These are phyloP conservation scores for Trichosporon asahii DNA, from an alignment of 1,284 basidiomycete genomes.

Conservation along the genomic window DNA sequence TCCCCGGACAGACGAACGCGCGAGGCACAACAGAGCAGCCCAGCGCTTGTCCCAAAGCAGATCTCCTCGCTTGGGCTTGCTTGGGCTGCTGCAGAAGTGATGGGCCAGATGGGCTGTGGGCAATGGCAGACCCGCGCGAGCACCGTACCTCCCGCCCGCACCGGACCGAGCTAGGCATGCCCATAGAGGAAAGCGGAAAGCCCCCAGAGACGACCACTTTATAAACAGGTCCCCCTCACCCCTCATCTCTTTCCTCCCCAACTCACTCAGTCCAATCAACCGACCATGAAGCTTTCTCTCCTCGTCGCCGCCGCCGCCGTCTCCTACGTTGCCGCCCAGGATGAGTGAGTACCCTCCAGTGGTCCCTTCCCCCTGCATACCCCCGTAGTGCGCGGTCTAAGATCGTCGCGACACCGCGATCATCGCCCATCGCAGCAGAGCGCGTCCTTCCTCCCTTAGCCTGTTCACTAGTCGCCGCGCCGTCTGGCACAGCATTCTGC, in stretches of 20 bases:
- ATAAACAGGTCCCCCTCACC: conserved; percentile 4
- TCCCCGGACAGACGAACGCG: not conserved
- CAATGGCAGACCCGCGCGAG: not conserved
- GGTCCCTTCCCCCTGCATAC: not conserved
- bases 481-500: not conserved
- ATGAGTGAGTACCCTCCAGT: conserved; percentile 9
- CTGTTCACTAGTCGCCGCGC: not conserved
- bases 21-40: not conserved
- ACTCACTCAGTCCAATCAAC: not conserved
- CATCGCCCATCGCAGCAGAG: not conserved
- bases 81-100: too few species aligned
- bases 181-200: not conserved
- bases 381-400: not conserved
- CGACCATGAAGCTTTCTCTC: conserved; percentile 18
- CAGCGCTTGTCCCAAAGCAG: not conserved
- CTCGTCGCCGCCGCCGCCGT: conserved; percentile 11
- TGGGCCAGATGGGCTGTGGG: too few species aligned
- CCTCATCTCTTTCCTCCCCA: not conserved
- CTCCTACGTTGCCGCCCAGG: conserved; percentile 16
- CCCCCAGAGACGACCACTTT: not conserved
- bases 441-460: not conserved
- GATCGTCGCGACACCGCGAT: not conserved
- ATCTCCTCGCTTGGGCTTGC: not conserved
- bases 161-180: not conserved
- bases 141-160: not conserved